Evolutionary conservation across 2,329 filamentous ascomycete genomes (phyloP).

Genomic region (Acrocalymma vagum): DNA sequence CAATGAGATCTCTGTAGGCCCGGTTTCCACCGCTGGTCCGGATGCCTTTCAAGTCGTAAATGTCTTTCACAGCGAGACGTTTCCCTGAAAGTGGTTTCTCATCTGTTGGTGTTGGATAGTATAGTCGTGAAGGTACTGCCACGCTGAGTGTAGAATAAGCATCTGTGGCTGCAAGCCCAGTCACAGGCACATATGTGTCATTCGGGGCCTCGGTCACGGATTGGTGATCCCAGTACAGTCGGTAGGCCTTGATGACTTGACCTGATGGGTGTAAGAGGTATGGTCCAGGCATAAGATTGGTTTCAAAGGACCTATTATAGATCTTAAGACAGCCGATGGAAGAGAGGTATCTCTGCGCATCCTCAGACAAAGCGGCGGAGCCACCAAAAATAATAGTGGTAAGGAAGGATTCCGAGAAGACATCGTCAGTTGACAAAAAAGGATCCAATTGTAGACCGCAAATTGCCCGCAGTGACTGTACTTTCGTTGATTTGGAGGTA

Average conservation of each 20-base stretch:
- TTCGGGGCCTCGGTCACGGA: constrained; percentile 19
- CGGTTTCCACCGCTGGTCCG: constrained; percentile 20
- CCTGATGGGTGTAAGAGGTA: constrained; percentile 16
- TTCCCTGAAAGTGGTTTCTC: constrained; percentile 17
- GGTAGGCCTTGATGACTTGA: constrained; percentile 16
- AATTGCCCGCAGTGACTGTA: constrained; percentile 1
- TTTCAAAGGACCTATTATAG: constrained; percentile 2
- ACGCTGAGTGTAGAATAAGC: constrained; percentile 17
- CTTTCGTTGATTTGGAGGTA: constrained; percentile 3
- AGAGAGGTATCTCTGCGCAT: constrained; percentile 4
- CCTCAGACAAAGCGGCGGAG: constrained; percentile 1
- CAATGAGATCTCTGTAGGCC: constrained; percentile 17
- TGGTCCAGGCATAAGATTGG: constrained; percentile 9
- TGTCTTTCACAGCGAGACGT: constrained; percentile 25
- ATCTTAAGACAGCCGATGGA: constrained; percentile 11
- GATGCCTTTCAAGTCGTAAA: constrained; percentile 23
- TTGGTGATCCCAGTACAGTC: constrained; percentile 19
- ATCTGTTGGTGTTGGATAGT: constrained; percentile 8
- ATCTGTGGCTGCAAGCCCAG: constrained; percentile 12
- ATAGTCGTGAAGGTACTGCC: constrained; percentile 23
- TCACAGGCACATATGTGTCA: constrained; percentile 17
- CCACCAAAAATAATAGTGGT: constrained; percentile 13
- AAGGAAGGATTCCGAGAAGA: constrained; percentile 14
- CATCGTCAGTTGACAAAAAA: constrained; percentile 11
- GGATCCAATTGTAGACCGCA: constrained; percentile 3